Evolutionary conservation across 2,329 filamentous ascomycete genomes (phyloP).

Genomic region (Cercospora zeina): DNA sequence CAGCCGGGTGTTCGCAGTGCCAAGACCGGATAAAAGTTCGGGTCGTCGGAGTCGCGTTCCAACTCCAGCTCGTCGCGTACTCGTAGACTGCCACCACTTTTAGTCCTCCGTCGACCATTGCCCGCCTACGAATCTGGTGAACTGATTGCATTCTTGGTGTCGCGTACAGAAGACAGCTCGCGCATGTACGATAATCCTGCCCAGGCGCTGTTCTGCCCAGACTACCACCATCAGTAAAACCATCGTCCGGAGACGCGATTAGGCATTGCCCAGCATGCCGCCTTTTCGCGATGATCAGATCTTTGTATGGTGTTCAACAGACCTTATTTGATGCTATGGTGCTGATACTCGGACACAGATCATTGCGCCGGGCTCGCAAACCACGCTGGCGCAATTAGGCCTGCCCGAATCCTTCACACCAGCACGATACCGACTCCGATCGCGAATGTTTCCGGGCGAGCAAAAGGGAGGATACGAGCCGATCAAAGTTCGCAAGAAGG

Average conservation of each 20-base stretch:
- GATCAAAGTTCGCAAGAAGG: slow-evolving; percentile 66
- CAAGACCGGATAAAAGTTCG: slow-evolving; percentile 9
- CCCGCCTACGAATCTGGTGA: not conserved
- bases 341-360: slow-evolving; percentile 44
- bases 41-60: slow-evolving; percentile 11
- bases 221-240: not conserved
- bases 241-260: not conserved
- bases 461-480: slow-evolving; percentile 80
- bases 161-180: not conserved
- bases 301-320: slow-evolving; percentile 29
- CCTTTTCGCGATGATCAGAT: slow-evolving; percentile 42
- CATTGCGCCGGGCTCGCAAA: slow-evolving; percentile 81
- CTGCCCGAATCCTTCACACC: slow-evolving; percentile 88
- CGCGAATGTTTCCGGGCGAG: slow-evolving; percentile 84
- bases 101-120: not conserved
- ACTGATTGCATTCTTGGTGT: not conserved
- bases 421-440: slow-evolving; percentile 80
- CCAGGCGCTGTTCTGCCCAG: not conserved
- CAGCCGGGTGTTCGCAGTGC: not conserved
- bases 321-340: not conserved
- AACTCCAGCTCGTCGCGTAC: slow-evolving; percentile 14
- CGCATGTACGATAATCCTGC: not conserved
- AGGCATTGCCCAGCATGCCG: slow-evolving; percentile 33
- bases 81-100: not conserved
- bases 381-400: slow-evolving; percentile 86